Evolutionary conservation across 2,329 filamentous ascomycete genomes (phyloP).

Genomic region (Hymenoscyphus scutula): DNA sequence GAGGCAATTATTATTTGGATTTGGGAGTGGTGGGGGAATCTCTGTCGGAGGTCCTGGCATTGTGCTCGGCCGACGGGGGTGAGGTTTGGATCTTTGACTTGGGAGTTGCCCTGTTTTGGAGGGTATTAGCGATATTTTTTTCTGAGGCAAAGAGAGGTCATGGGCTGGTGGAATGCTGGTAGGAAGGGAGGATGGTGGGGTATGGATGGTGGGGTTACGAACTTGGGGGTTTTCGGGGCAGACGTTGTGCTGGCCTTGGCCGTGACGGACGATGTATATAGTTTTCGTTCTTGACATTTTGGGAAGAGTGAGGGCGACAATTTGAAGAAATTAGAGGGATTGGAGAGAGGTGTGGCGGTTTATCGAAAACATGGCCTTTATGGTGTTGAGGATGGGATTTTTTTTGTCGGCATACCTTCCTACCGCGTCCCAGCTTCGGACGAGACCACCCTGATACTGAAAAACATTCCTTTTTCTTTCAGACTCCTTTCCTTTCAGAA

Average conservation of each 20-base stretch:
- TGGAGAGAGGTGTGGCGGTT: not conserved
- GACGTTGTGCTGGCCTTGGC: slow-evolving; percentile 78
- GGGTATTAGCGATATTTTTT: too few relatives aligned
- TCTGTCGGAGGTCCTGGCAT: slow-evolving; percentile 59
- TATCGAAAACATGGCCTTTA: not conserved
- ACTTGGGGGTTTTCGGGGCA: slow-evolving; percentile 8
- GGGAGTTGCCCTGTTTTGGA: slow-evolving; percentile 19
- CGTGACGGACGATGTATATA: slow-evolving; percentile 57
- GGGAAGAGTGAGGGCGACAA: not conserved
- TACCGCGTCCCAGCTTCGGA: not conserved
- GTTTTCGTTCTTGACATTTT: slow-evolving; percentile 13
- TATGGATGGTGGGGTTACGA: slow-evolving; percentile 3
- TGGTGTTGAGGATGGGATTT: not conserved
- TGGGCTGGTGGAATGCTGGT: too few relatives aligned
- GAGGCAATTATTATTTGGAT: slow-evolving; percentile 72
- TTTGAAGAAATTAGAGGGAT: not conserved
- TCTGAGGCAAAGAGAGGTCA: too few relatives aligned
- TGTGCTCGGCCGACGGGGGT: slow-evolving; percentile 74
- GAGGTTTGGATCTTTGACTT: slow-evolving; percentile 62
- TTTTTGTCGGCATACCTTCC: not conserved
- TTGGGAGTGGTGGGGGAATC: slow-evolving; percentile 62
- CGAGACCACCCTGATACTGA: not conserved
- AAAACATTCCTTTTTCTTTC: too few relatives aligned
- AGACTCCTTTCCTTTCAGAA: too few relatives aligned
- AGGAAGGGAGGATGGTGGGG: not conserved